Conservation (phyloP, 768 basidiomycete genomes). For the button mushroom (Agaricus bisporus) region DNA sequence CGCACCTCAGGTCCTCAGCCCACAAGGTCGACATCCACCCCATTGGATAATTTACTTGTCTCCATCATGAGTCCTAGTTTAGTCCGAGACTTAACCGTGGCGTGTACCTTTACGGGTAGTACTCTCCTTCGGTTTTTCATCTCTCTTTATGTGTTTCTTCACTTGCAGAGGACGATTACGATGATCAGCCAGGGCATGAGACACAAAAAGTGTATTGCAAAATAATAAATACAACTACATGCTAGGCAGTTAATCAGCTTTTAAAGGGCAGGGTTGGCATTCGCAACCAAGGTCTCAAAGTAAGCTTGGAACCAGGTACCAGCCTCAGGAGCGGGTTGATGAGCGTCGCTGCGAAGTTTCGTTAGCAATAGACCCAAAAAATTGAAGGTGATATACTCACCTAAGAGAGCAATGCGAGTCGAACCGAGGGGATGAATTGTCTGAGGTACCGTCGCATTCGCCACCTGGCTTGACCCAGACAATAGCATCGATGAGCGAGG, state of each 20-base stretch:
- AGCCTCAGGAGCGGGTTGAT: conserved; percentile 52
- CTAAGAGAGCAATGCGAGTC: conserved; percentile 43
- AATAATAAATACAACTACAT: conserved; percentile 3
- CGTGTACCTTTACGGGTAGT: too few relatives aligned
- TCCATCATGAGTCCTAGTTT: too few relatives aligned
- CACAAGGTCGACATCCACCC: too few relatives aligned
- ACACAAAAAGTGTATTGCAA: neutral
- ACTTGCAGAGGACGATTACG: neutral
- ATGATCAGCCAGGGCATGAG: neutral
- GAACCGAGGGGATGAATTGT: conserved; percentile 46
- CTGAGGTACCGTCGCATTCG: conserved; percentile 57
- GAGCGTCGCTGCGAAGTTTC: conserved; percentile 36
- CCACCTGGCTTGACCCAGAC: conserved; percentile 69
- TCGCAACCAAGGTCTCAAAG: conserved; percentile 48
- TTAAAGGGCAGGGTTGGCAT: conserved; percentile 48
- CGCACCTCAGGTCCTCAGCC: too few relatives aligned
- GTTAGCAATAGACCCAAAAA: conserved; percentile 5
- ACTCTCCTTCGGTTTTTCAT: too few relatives aligned
- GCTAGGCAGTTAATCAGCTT: conserved; percentile 3
- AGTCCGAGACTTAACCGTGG: too few relatives aligned
- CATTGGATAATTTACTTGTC: too few relatives aligned
- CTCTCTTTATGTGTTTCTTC: too few relatives aligned
- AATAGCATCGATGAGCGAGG: conserved; percentile 49
- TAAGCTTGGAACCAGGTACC: conserved; percentile 68
- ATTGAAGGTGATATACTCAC: conserved; percentile 26